phyloP scores from a whole-genome alignment of 2,329 filamentous ascomycete species.

The Aureobasidium sp. region DNA sequence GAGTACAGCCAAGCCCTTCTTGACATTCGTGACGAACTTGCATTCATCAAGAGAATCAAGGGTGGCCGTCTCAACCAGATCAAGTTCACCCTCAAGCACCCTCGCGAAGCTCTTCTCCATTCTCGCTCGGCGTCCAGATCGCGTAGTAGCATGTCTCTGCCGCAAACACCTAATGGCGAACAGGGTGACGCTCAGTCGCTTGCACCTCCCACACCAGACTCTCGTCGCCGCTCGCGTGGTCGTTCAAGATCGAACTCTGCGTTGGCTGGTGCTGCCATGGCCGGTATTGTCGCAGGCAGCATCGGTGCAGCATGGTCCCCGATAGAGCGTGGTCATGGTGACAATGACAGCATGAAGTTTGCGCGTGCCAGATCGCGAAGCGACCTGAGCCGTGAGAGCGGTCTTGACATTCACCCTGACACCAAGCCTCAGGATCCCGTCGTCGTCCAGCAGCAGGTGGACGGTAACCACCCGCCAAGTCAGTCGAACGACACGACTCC shows the following conservation, averaged over 20 bases:
- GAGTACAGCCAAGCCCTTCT: constrained; percentile 62
- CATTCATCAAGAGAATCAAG: constrained; percentile 71
- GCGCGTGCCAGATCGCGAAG: constrained; percentile 24
- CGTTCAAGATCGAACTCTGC: constrained; percentile 65
- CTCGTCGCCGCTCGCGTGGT: constrained; percentile 49
- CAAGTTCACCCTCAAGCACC: constrained; percentile 69
- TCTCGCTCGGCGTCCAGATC: constrained; percentile 54
- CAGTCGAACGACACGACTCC: constrained; percentile 38
- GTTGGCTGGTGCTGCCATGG: constrained; percentile 70
- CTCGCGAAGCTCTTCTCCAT: constrained; percentile 59
- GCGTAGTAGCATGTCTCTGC: constrained; percentile 55
- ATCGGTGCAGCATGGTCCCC: constrained; percentile 66
- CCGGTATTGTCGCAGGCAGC: constrained; percentile 71
- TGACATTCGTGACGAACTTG: constrained; percentile 71
- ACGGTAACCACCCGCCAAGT: constrained; percentile 32
- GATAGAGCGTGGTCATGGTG: constrained; percentile 44
- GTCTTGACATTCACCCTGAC: constrained; percentile 42
- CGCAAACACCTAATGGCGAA: constrained; percentile 56
- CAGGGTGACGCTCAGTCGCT: constrained; percentile 28
- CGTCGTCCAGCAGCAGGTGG: constrained; percentile 32
- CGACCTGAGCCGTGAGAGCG: constrained; percentile 25
- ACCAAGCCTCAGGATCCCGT: constrained; percentile 42
- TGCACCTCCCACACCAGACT: constrained; percentile 44
- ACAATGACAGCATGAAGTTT: constrained; percentile 32
- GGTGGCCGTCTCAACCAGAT: constrained; percentile 75